phyloP scores from a whole-genome alignment of 495 filamentous ascomycete species.

The Aspergillus avenaceus region DNA sequence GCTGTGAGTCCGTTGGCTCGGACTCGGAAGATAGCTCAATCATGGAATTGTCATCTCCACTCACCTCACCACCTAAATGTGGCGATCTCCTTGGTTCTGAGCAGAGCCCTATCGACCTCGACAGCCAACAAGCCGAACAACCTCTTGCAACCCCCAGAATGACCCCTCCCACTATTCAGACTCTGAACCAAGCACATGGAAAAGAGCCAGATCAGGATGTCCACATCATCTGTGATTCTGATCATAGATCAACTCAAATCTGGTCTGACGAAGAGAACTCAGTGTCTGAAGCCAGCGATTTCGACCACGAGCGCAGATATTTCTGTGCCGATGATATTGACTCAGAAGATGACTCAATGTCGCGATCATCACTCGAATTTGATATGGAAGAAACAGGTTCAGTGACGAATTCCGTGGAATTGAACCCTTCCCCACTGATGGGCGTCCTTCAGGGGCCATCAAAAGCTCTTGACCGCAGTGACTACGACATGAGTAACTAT shows the following conservation, averaged over 20 bases:
- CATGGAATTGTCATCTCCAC: conserved; percentile 16
- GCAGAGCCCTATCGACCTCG: conserved; percentile 14
- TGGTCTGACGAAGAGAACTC: background rate
- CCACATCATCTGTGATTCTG: background rate
- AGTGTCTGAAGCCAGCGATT: conserved; percentile 3
- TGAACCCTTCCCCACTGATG: background rate
- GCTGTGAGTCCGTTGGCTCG: conserved; percentile 7
- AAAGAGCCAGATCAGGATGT: conserved; percentile 6
- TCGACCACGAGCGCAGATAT: conserved; percentile 3
- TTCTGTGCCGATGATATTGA: conserved; percentile 12
- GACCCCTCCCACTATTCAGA: conserved; percentile 13
- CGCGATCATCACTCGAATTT: conserved; percentile 1
- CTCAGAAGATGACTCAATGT: conserved; percentile 3
- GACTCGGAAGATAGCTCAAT: conserved; percentile 18
- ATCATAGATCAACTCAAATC: background rate
- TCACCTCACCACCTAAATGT: conserved; percentile 15
- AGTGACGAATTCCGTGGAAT: conserved; percentile 3
- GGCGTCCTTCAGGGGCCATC: background rate
- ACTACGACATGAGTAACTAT: background rate
- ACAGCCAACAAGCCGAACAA: conserved; percentile 10
- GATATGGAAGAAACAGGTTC: conserved; percentile 8
- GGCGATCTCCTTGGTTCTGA: conserved; percentile 3
- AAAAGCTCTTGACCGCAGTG: background rate
- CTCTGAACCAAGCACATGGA: background rate
- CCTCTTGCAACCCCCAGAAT: conserved; percentile 20